These are phyloP conservation scores for Plasmodium malariae DNA, from an alignment of 169 alveolate genomes.

Conservation along the genomic window DNA sequence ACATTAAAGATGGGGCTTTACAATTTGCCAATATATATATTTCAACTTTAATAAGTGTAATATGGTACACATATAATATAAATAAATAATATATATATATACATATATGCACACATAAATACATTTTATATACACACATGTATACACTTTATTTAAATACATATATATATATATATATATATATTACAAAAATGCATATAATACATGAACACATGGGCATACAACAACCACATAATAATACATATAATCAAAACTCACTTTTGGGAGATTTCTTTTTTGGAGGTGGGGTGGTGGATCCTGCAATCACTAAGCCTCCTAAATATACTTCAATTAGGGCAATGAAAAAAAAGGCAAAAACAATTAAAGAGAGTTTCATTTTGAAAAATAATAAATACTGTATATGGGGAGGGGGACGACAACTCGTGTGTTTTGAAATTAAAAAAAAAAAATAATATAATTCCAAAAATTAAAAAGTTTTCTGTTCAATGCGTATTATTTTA, in stretches of 20 bases:
- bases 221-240: not conserved
- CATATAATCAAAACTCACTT: conserved; percentile 22
- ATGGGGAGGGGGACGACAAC: not conserved
- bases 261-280: conserved; percentile 13
- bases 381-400: not conserved
- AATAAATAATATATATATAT: no score
- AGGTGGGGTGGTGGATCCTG: not conserved
- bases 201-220: not conserved
- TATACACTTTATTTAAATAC: no score
- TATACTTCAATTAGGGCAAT: conserved; percentile 1
- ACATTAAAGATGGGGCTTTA: no score
- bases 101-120: no score
- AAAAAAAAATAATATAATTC: no score
- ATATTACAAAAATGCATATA: not conserved
- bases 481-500: no score
- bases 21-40: no score
- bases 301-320: not conserved
- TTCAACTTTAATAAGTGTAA: no score
- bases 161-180: not conserved
- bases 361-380: conserved; percentile 25
- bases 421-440: not conserved
- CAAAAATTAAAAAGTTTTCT: no score
- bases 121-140: no score
- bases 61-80: no score
- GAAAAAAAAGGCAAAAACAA: conserved; percentile 18